Percentiles rank a stretch among this genome's conserved stretches.
phyloP scores from a whole-genome alignment of 208 protist genomes.

The Tritrichomonas musculus region DNA sequence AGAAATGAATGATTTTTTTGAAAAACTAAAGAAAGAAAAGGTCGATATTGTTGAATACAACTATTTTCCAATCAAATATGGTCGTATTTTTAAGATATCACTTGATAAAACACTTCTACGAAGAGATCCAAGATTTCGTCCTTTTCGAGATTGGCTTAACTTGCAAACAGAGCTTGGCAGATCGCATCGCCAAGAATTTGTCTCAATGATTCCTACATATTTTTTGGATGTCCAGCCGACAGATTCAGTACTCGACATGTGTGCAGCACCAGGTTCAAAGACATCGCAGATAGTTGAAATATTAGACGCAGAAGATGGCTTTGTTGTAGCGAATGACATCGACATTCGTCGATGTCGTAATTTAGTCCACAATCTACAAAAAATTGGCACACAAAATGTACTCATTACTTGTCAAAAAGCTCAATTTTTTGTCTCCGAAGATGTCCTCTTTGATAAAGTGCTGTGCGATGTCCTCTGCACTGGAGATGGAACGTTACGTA shows the following conservation, averaged over 20 bases:
- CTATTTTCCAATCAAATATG: not conserved
- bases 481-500: constrained; percentile 57
- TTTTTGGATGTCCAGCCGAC: constrained; percentile 42
- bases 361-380: constrained; percentile 48
- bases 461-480: constrained; percentile 57
- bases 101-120: not conserved
- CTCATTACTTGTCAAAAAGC: constrained; percentile 48
- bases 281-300: constrained; percentile 41
- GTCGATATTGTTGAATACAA: not conserved
- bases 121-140: not conserved
- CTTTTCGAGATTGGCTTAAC: not conserved
- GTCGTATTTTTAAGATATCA: not conserved
- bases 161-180: not conserved
- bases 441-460: constrained; percentile 46
- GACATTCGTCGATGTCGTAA: constrained; percentile 31
- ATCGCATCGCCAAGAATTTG: constrained; percentile 47
- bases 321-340: constrained; percentile 43
- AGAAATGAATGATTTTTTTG: not conserved
- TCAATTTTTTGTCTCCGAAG: constrained; percentile 30
- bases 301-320: not conserved
- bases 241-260: constrained; percentile 53
- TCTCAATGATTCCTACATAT: constrained; percentile 52
- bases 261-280: constrained; percentile 57
- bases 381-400: constrained; percentile 40
- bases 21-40: not conserved